phyloP scores from a whole-genome alignment of 148 eudicot species.

The Diospyros kaki region DNA sequence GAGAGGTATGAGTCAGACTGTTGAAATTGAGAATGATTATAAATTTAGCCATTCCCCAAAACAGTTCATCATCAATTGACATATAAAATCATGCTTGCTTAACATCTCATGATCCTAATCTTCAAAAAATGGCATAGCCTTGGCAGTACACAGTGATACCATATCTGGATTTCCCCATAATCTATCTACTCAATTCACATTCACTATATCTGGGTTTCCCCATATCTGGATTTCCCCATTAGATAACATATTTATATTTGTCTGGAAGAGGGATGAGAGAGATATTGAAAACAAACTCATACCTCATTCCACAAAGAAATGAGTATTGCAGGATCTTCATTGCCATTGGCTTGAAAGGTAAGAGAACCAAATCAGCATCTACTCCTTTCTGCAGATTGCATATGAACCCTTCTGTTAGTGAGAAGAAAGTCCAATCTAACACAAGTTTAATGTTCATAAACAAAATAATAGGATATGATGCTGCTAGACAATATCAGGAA shows the following conservation, averaged over 20 bases:
- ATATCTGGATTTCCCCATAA: not conserved
- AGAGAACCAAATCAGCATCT: constrained; percentile 57
- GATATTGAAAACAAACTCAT: not conserved
- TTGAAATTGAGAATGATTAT: too few species aligned
- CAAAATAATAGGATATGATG: not conserved
- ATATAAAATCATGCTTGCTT: not conserved
- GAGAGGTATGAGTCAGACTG: too few species aligned
- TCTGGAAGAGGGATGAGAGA: not conserved
- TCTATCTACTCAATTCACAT: not conserved
- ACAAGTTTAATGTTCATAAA: not conserved
- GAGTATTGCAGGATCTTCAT: constrained; percentile 89
- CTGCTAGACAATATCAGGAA: not conserved
- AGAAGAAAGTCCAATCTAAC: not conserved
- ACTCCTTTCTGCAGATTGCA: constrained; percentile 45
- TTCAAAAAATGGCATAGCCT: not conserved
- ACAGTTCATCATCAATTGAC: not conserved
- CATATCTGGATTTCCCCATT: not conserved
- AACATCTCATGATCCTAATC: not conserved
- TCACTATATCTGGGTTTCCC: too few species aligned
- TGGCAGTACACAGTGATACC: not conserved
- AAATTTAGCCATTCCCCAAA: too few species aligned
- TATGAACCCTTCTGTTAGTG: not conserved
- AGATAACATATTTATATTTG: not conserved
- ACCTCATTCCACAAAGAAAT: constrained; percentile 77
- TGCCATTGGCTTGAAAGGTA: constrained; percentile 76